These are phyloP conservation scores for Eucalyptus sideroxylon DNA, from an alignment of 345 rosid species.

Conservation along the genomic window DNA sequence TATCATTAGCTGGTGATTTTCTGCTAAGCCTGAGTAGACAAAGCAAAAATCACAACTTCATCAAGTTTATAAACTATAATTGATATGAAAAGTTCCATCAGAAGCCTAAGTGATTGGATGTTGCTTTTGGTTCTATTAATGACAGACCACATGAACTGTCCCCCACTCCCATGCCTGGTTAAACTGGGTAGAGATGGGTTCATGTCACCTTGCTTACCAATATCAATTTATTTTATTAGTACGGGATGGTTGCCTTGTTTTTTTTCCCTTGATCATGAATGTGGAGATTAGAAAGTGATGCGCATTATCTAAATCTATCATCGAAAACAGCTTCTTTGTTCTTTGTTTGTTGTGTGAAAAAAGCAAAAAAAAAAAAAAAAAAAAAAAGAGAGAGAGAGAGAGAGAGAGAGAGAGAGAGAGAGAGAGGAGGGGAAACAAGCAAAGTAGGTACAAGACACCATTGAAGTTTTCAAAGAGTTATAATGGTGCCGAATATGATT, in stretches of 20 bases:
- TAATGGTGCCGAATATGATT: conserved; percentile 56
- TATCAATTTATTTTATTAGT: conserved; percentile 12
- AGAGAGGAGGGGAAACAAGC: neutral
- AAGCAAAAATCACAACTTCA: neutral
- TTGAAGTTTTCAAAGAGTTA: conserved; percentile 23
- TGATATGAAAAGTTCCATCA: neutral
- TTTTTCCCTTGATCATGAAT: conserved; percentile 15
- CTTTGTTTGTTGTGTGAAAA: neutral
- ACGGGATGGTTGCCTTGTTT: conserved; percentile 17
- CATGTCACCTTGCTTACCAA: conserved; percentile 67
- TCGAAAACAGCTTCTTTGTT: neutral
- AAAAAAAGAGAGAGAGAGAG: rapidly evolving
- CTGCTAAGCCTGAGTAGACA: neutral
- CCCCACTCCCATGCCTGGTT: conserved; percentile 67
- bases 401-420: neutral
- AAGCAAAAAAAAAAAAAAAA: neutral
- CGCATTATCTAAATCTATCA: conserved; percentile 20
- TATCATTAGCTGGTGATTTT: neutral
- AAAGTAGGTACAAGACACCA: conserved; percentile 28
- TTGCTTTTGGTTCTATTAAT: conserved; percentile 13
- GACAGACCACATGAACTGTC: conserved; percentile 78
- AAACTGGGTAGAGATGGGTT: conserved; percentile 50
- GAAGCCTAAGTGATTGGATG: conserved; percentile 10
- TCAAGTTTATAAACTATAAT: neutral
- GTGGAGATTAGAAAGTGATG: conserved; percentile 31